These are phyloP conservation scores for Diaporthe sp. DNA, from an alignment of 2,329 filamentous ascomycete genomes.

Conservation along the genomic window DNA sequence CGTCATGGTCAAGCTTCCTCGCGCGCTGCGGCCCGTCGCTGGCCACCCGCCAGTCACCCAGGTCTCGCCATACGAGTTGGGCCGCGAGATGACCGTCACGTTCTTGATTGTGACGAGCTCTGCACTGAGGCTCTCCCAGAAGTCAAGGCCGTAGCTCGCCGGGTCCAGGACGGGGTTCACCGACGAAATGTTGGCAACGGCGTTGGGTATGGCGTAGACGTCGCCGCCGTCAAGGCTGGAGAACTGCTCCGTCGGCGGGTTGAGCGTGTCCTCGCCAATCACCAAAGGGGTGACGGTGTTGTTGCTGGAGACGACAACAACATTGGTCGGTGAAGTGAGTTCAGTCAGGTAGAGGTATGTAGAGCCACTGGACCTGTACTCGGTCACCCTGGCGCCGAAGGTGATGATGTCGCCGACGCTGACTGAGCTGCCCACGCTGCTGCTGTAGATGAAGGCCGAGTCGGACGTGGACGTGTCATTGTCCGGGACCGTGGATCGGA, in stretches of 20 bases:
- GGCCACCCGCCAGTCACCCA: constrained; percentile 76
- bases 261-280: constrained; percentile 66
- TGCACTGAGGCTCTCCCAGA: constrained; percentile 77
- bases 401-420: constrained; percentile 72
- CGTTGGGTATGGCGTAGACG: constrained; percentile 74
- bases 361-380: constrained; percentile 63
- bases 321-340: constrained; percentile 64
- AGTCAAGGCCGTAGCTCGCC: constrained; percentile 73
- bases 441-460: constrained; percentile 73
- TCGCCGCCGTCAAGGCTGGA: constrained; percentile 72
- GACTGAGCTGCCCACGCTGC: constrained; percentile 59
- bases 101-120: constrained; percentile 73
- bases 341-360: constrained; percentile 72
- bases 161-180: constrained; percentile 72
- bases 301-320: constrained; percentile 62
- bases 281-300: constrained; percentile 67
- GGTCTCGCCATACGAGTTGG: constrained; percentile 74
- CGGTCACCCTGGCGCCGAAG: constrained; percentile 68
- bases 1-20: constrained; percentile 73
- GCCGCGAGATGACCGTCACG: constrained; percentile 66
- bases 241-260: constrained; percentile 71
- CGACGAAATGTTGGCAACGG: constrained; percentile 64
- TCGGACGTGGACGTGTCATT: constrained; percentile 68
- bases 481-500: constrained; percentile 69
- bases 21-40: constrained; percentile 69